phyloP scores from a whole-genome alignment of 116 monocot genomes.

The Trichopus zeylanicus region DNA sequence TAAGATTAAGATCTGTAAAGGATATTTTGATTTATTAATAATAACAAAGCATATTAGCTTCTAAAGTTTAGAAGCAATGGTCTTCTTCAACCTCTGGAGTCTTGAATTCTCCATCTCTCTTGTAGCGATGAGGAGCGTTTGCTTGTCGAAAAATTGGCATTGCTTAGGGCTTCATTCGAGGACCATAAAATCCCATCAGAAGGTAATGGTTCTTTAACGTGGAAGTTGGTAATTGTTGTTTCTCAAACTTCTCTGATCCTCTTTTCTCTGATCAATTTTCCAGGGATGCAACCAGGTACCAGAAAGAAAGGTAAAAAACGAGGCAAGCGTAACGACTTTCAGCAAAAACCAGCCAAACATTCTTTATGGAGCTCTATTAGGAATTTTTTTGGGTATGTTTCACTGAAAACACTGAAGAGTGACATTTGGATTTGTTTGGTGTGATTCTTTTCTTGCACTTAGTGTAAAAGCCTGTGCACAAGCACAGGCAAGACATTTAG shows the following conservation, averaged over 20 bases:
- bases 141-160: conserved; percentile 54
- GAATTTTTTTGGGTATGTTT: conserved; percentile 54
- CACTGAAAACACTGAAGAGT: neutral
- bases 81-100: no score
- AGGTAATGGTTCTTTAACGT: conserved; percentile 15
- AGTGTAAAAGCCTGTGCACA: neutral
- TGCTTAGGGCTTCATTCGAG: conserved; percentile 21
- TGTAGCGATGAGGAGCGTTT: conserved; percentile 56
- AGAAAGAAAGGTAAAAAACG: conserved; percentile 8
- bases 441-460: neutral
- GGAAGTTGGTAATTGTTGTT: neutral
- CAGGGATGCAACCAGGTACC: conserved; percentile 14
- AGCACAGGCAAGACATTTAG: no score
- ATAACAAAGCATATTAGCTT: neutral
- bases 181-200: conserved; percentile 13
- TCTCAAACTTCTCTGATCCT: neutral
- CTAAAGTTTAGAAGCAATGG: no score
- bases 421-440: neutral
- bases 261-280: conserved; percentile 11
- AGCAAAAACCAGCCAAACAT: conserved; percentile 9
- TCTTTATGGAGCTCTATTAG: conserved; percentile 37
- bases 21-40: neutral
- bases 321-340: conserved; percentile 4
- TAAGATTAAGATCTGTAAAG: neutral
- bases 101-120: neutral